Percentiles rank a stretch among this genome's conserved stretches.
Evolutionary conservation across 768 basidiomycete genomes (phyloP).

Genomic region (Naganishia friedmannii): DNA sequence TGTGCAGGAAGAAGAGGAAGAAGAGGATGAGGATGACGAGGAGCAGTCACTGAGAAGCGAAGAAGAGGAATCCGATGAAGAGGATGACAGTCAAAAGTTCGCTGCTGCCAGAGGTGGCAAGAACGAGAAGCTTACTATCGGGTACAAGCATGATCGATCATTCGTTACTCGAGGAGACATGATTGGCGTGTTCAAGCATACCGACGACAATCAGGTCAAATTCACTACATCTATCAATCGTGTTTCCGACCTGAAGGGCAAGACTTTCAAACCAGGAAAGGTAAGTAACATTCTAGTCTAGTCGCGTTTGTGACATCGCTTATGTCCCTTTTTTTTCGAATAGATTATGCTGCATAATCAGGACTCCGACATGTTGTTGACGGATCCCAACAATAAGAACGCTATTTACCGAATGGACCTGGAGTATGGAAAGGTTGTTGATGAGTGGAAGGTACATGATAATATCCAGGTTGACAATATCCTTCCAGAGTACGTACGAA

Average conservation of each 20-base stretch:
- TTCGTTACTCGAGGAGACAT: constrained; percentile 88
- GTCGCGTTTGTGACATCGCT: neutral
- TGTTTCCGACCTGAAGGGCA: constrained; percentile 71
- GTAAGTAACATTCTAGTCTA: constrained; percentile 54
- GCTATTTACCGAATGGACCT: constrained; percentile 88
- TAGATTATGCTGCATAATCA: constrained; percentile 96
- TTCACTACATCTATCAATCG: constrained; percentile 85
- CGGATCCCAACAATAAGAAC: constrained; percentile 75
- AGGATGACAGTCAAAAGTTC: constrained; percentile 41
- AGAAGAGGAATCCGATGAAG: constrained; percentile 39
- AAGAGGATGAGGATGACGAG: constrained; percentile 58
- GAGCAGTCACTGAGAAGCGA: constrained; percentile 55
- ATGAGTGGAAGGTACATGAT: constrained; percentile 98
- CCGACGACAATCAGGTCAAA: constrained; percentile 67
- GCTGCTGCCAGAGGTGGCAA: constrained; percentile 60
- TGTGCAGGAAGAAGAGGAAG: constrained; percentile 56
- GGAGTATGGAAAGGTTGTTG: constrained; percentile 87
- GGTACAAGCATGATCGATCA: constrained; percentile 90
- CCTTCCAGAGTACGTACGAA: constrained; percentile 63
- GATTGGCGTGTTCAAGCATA: constrained; percentile 83
- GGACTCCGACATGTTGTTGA: constrained; percentile 91
- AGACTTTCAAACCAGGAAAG: constrained; percentile 78
- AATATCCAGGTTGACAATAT: constrained; percentile 80
- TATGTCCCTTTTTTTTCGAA: constrained; percentile 21
- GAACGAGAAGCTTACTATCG: constrained; percentile 87